phyloP scores from a whole-genome alignment of 2,329 filamentous ascomycete genomes.

The Cladosporium velox region DNA sequence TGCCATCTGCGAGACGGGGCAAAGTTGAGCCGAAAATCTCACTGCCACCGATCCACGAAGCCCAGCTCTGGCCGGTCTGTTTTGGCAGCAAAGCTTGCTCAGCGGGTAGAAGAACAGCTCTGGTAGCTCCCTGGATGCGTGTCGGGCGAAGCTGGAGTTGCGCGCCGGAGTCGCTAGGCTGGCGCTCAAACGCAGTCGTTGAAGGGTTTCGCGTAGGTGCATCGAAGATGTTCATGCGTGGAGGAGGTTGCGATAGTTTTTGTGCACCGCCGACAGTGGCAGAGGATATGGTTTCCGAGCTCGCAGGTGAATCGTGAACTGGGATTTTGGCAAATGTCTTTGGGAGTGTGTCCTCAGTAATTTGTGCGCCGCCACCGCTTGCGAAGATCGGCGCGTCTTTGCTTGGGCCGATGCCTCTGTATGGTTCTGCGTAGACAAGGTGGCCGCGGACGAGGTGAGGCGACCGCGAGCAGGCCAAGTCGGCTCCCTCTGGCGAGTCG shows the following conservation, averaged over 20 bases:
- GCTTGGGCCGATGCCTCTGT: slow-evolving; percentile 46
- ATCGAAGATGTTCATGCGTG: slow-evolving; percentile 10
- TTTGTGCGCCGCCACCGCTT: slow-evolving; percentile 37
- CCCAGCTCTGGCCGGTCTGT: slow-evolving; percentile 39
- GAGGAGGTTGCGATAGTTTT: slow-evolving; percentile 6
- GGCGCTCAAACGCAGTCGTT: slow-evolving; percentile 8
- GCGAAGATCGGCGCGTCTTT: slow-evolving; percentile 47
- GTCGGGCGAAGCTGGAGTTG: slow-evolving; percentile 29
- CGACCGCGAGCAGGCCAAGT: slow-evolving; percentile 49
- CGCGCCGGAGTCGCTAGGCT: slow-evolving; percentile 18
- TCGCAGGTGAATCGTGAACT: slow-evolving; percentile 38
- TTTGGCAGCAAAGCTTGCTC: slow-evolving; percentile 52
- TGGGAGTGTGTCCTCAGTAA: slow-evolving; percentile 32
- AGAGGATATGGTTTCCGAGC: slow-evolving; percentile 29
- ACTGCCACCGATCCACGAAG: slow-evolving; percentile 44
- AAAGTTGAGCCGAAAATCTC: slow-evolving; percentile 74
- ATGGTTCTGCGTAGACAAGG: slow-evolving; percentile 51
- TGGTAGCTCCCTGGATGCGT: slow-evolving; percentile 42
- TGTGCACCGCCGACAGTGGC: slow-evolving; percentile 18
- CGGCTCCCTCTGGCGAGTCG: slow-evolving; percentile 51
- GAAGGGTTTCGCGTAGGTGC: slow-evolving; percentile 10
- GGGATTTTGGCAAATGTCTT: slow-evolving; percentile 37
- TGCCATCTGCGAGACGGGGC: slow-evolving; percentile 70
- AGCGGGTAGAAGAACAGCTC: slow-evolving; percentile 44
- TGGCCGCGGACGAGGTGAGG: slow-evolving; percentile 52